A percentile compares a stretch with the other conserved stretches of the same genome.
These are phyloP conservation scores for Xylaria sp. DNA, from an alignment of 2,329 filamentous ascomycete species.

Conservation along the genomic window DNA sequence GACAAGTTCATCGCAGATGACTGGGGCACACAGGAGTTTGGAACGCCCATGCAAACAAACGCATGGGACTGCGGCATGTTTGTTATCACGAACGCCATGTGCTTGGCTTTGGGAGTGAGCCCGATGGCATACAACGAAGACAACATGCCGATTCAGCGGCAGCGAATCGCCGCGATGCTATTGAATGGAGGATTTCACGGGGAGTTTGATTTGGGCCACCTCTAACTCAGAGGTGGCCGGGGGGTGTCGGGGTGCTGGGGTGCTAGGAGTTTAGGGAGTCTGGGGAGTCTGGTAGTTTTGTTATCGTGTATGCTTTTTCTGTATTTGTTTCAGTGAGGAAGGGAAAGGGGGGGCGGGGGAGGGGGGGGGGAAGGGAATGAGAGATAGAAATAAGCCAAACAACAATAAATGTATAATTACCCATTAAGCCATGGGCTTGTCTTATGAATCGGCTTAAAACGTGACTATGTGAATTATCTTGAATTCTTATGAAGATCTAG, in stretches of 20 bases:
- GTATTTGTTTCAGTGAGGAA: no score
- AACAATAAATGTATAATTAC: no score
- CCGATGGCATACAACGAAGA: constrained; percentile 61
- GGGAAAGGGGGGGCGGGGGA: no score
- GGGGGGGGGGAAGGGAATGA: no score
- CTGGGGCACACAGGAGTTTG: constrained; percentile 67
- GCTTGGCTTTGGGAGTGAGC: constrained; percentile 64
- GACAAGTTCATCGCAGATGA: constrained; percentile 65
- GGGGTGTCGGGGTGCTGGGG: background rate
- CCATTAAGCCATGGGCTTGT: no score
- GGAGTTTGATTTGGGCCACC: constrained; percentile 60
- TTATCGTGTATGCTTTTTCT: no score
- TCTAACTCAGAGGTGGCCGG: constrained; percentile 44
- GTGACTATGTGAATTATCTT: no score
- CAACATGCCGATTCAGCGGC: constrained; percentile 70
- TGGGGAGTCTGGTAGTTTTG: no score
- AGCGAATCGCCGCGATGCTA: constrained; percentile 72
- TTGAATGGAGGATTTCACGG: constrained; percentile 74
- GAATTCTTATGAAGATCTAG: no score
- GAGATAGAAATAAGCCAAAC: no score
- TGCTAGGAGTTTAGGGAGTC: background rate
- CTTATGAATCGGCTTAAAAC: no score
- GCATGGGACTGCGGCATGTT: constrained; percentile 82
- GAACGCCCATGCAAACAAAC: constrained; percentile 70
- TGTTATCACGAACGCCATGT: constrained; percentile 77